A percentile compares a stretch with the other conserved stretches of the same genome.
Evolutionary conservation across 2,329 filamentous ascomycete genomes (phyloP).

Genomic region (Penicillium vulpinum): DNA sequence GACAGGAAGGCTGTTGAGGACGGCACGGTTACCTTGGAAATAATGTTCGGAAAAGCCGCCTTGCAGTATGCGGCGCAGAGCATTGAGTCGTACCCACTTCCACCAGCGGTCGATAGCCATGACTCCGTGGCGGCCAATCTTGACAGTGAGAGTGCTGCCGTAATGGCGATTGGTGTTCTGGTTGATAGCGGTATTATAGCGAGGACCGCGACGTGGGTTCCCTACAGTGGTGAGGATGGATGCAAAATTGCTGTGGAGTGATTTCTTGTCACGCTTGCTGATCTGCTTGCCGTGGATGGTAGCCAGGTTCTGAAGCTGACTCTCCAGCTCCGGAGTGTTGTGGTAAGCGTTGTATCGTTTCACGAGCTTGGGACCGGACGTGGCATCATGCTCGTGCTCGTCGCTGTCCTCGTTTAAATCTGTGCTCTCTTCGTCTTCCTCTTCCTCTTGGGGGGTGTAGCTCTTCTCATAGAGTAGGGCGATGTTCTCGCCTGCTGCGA

Average conservation of each 20-base stretch:
- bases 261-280: constrained; percentile 66
- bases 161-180: constrained; percentile 60
- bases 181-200: constrained; percentile 65
- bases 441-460: constrained; percentile 59
- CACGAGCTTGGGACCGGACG: constrained; percentile 48
- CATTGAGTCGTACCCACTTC: constrained; percentile 66
- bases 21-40: constrained; percentile 58
- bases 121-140: constrained; percentile 57
- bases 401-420: constrained; percentile 40
- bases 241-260: constrained; percentile 64
- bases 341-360: constrained; percentile 70
- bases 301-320: constrained; percentile 60
- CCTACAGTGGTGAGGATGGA: constrained; percentile 67
- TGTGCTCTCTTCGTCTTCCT: constrained; percentile 56
- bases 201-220: constrained; percentile 65
- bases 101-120: constrained; percentile 72
- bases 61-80: constrained; percentile 60
- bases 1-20: constrained; percentile 60
- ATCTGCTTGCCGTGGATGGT: constrained; percentile 62
- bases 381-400: constrained; percentile 45
- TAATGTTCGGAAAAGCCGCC: constrained; percentile 65
- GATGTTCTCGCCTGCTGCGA: constrained; percentile 76
- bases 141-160: constrained; percentile 63
- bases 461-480: constrained; percentile 78
- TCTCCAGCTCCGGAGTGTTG: constrained; percentile 61